These are phyloP conservation scores for Macrophomina pseudophaseolina DNA, from an alignment of 2,329 filamentous ascomycete genomes.

Conservation along the genomic window DNA sequence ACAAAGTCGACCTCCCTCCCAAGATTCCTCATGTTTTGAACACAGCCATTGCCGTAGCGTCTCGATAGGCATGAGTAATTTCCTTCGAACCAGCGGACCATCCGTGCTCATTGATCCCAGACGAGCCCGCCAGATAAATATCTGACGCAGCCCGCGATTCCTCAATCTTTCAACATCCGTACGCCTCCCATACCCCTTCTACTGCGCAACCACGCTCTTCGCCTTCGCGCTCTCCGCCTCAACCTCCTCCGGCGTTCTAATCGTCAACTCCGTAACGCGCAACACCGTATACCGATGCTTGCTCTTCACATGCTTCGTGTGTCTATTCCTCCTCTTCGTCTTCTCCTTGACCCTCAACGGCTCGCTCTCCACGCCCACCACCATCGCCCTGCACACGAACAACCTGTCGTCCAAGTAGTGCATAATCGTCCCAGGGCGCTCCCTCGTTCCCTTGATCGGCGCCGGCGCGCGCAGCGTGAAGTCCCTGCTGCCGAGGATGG, in stretches of 20 bases:
- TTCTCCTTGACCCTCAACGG: conserved; percentile 60
- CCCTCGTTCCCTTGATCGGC: conserved; percentile 37
- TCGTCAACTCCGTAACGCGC: conserved; percentile 78
- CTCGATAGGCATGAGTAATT: no score
- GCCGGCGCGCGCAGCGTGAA: conserved; percentile 74
- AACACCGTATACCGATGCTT: conserved; percentile 91
- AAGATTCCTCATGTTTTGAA: neutral
- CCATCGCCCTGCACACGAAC: conserved; percentile 83
- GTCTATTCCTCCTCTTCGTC: conserved; percentile 69
- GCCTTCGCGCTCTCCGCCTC: conserved; percentile 40
- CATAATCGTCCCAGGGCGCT: conserved; percentile 41
- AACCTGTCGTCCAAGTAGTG: conserved; percentile 78
- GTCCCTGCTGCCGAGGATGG: conserved; percentile 81
- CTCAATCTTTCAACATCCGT: no score
- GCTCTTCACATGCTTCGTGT: conserved; percentile 77
- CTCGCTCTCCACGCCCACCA: conserved; percentile 82
- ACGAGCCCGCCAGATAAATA: neutral
- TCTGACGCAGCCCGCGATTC: neutral
- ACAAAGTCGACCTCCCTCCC: neutral
- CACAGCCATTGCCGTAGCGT: neutral
- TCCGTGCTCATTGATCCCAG: neutral
- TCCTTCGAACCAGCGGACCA: neutral
- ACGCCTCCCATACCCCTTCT: neutral
- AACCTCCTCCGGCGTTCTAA: conserved; percentile 64
- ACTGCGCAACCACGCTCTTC: conserved; percentile 30